Conservation (phyloP, 1,139 yeast genomes). For the Nadsonia commutata region DNA sequence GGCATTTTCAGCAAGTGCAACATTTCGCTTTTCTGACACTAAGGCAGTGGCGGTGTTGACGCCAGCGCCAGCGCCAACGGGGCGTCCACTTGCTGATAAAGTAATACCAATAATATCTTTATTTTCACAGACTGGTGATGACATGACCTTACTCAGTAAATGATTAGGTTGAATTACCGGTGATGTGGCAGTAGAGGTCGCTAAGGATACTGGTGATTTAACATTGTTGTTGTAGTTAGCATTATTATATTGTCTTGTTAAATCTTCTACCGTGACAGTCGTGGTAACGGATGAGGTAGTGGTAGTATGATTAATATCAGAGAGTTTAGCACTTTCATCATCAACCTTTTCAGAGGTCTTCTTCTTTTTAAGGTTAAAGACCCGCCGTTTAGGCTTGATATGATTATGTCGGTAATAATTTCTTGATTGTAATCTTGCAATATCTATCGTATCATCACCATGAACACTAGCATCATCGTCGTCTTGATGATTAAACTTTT, state of each 20-base stretch:
- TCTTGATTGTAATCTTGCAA: constrained; percentile 16
- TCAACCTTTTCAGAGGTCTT: neutral
- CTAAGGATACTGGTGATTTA: neutral
- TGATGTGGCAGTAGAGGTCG: neutral
- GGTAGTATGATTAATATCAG: neutral
- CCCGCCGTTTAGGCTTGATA: constrained; percentile 19
- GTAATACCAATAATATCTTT: neutral
- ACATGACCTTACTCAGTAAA: neutral
- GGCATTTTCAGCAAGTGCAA: neutral
- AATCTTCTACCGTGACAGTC: neutral
- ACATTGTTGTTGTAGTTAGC: neutral
- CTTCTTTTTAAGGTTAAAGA: constrained; percentile 14
- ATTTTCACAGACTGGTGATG: neutral
- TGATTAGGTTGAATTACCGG: neutral
- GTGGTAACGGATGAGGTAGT: constrained; percentile 1
- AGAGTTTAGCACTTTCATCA: neutral
- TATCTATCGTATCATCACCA: constrained; percentile 16
- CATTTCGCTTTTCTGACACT: neutral
- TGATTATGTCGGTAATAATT: constrained; percentile 14
- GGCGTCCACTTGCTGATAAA: neutral
- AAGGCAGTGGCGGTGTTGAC: neutral
- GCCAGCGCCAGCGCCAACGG: neutral
- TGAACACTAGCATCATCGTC: constrained; percentile 8
- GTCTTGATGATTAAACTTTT: constrained; percentile 13
- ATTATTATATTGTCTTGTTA: neutral